These are phyloP conservation scores for Torrubiellomyces zombiae DNA, from an alignment of 2,329 filamentous ascomycete species.

Conservation along the genomic window DNA sequence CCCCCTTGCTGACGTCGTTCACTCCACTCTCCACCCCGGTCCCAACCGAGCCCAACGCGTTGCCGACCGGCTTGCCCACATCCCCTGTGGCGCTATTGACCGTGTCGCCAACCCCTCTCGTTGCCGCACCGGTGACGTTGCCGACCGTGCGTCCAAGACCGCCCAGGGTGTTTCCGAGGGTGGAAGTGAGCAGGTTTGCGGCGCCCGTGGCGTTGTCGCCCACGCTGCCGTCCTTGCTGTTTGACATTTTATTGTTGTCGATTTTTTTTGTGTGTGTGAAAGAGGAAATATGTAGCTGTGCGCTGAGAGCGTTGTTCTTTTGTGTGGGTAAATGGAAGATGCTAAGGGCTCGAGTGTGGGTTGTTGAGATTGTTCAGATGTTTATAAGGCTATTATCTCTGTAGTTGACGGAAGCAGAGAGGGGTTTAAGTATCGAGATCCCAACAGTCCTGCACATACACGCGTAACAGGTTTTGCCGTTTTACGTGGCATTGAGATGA, in stretches of 20 bases:
- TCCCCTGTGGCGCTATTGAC: constrained; percentile 35
- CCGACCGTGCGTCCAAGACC: constrained; percentile 24
- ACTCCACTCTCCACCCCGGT: constrained; percentile 35
- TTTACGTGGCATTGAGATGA: too few species aligned
- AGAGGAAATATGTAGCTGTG: too few species aligned
- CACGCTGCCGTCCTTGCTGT: constrained; percentile 9
- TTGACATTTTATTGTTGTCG: constrained; percentile 8
- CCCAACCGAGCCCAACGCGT: constrained; percentile 34
- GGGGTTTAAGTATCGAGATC: too few species aligned
- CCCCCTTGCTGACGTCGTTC: constrained; percentile 31
- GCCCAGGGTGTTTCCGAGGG: constrained; percentile 23
- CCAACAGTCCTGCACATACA: too few species aligned
- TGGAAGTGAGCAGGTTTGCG: constrained; percentile 21
- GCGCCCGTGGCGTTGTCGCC: constrained; percentile 17
- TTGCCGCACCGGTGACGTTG: constrained; percentile 30
- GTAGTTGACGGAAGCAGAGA: too few species aligned
- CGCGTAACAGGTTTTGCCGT: too few species aligned
- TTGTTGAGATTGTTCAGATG: too few species aligned
- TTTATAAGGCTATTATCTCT: too few species aligned
- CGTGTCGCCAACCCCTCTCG: constrained; percentile 39
- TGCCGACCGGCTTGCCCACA: constrained; percentile 35
- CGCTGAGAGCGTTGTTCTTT: too few species aligned
- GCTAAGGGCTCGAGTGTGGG: too few species aligned
- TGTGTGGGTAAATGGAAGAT: too few species aligned
- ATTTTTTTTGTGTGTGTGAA: constrained; percentile 6